phyloP scores from a whole-genome alignment of 306 rosid species.

The Styphnolobium japonicum region DNA sequence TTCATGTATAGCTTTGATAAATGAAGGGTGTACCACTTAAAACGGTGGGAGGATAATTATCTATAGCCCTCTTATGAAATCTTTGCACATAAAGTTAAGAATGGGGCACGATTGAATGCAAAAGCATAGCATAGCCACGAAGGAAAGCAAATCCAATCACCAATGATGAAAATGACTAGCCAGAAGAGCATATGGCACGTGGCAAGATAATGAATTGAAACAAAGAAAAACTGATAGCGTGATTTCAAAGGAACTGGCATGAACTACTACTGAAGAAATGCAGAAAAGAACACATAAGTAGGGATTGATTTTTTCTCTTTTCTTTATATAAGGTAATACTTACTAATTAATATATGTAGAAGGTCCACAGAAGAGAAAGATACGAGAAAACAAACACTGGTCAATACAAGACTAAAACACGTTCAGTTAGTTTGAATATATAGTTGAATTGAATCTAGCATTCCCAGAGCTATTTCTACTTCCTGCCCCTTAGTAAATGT shows the following conservation, averaged over 20 bases:
- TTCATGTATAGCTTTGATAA: no score
- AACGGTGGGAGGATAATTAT: background rate
- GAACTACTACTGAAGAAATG: background rate
- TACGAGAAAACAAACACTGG: no score
- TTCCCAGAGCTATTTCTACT: no score
- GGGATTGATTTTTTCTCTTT: background rate
- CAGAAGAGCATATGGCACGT: background rate
- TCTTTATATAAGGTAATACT: no score
- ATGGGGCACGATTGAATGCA: background rate
- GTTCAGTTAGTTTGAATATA: no score
- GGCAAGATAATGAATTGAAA: background rate
- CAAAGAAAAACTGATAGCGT: conserved; percentile 16
- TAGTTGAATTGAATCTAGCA: no score
- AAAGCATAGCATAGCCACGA: background rate
- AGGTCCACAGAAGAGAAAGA: no score
- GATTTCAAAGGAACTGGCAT: conserved; percentile 3
- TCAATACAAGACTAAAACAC: no score
- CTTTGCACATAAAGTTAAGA: background rate
- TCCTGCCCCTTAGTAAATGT: no score
- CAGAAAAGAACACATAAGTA: background rate
- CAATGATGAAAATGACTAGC: background rate
- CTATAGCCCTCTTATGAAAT: background rate
- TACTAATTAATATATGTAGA: no score
- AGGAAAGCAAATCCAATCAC: background rate
- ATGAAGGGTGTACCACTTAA: background rate